These are phyloP conservation scores for Euphorbia lathyris DNA, from an alignment of 345 rosid genomes.

Conservation along the genomic window DNA sequence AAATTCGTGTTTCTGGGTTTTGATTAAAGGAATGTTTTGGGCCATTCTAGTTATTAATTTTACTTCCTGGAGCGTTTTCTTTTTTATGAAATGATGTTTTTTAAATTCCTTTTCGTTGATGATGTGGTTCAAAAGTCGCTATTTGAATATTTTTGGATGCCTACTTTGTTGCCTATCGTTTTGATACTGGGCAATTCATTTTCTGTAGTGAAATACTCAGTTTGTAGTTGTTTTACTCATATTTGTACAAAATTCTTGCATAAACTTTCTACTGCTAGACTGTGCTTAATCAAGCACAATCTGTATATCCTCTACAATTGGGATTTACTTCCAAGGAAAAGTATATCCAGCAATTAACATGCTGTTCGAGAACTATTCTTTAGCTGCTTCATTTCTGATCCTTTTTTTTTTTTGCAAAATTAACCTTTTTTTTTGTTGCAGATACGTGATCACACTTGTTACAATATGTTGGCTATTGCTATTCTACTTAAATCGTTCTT, in stretches of 20 bases:
- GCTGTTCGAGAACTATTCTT: not conserved
- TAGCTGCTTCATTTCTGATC: not conserved
- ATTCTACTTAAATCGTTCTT: not conserved
- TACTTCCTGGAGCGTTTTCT: not conserved
- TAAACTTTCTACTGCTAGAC: not conserved
- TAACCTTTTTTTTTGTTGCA: not conserved
- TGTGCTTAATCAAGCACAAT: not conserved
- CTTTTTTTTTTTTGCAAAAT: not conserved
- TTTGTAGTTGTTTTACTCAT: not conserved
- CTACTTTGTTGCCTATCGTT: not conserved
- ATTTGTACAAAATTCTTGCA: not conserved
- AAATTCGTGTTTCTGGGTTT: not conserved
- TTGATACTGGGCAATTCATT: not conserved
- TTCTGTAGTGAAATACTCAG: not conserved
- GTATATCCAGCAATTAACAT: not conserved
- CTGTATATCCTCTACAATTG: not conserved
- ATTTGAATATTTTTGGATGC: not conserved
- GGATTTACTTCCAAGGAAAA: too few relatives aligned
- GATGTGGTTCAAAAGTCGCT: not conserved
- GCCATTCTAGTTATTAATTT: not conserved
- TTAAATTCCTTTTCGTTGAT: too few relatives aligned
- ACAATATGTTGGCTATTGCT: not conserved
- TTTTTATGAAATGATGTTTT: too few relatives aligned
- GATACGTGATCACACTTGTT: not conserved
- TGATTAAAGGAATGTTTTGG: not conserved